A percentile compares a stretch with the other conserved stretches of the same genome.
Conservation (phyloP, 768 basidiomycete species). For the Crucibulum laeve region DNA sequence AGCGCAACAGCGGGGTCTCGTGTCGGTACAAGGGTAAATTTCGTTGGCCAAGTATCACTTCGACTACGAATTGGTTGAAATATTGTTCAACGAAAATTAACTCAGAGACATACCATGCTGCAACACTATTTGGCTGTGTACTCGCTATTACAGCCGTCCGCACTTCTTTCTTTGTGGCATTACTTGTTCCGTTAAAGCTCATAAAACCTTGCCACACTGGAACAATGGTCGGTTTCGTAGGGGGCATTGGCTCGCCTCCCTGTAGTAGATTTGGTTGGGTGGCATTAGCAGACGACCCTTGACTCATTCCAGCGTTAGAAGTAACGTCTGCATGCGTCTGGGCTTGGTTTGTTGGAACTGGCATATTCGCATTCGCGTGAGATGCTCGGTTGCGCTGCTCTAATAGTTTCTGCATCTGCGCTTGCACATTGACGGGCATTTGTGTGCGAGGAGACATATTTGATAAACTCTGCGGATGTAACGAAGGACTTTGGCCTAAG, state of each 20-base stretch:
- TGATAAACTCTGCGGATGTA: neutral
- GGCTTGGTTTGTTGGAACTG: neutral
- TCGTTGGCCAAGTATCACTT: constrained; percentile 48
- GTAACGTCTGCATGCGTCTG: too few relatives aligned
- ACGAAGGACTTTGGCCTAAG: neutral
- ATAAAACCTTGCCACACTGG: constrained; percentile 51
- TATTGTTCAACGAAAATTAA: neutral
- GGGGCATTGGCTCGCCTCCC: too few relatives aligned
- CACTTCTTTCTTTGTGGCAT: constrained; percentile 35
- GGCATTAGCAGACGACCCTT: too few relatives aligned
- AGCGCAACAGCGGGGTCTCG: constrained; percentile 34
- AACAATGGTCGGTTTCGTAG: constrained; percentile 3
- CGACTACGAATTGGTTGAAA: constrained; percentile 28
- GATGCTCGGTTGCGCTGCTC: constrained; percentile 40
- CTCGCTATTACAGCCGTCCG: constrained; percentile 34
- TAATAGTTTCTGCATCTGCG: constrained; percentile 45
- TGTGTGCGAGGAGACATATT: constrained; percentile 1
- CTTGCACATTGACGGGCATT: constrained; percentile 14
- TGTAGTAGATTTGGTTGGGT: too few relatives aligned
- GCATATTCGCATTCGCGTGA: neutral
- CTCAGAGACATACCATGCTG: constrained; percentile 27
- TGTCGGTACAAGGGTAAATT: constrained; percentile 35
- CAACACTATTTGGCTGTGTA: constrained; percentile 16
- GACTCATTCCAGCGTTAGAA: too few relatives aligned
- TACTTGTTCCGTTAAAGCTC: constrained; percentile 36